These are phyloP conservation scores for Castanospermum australe DNA, from an alignment of 306 rosid genomes.

Conservation along the genomic window DNA sequence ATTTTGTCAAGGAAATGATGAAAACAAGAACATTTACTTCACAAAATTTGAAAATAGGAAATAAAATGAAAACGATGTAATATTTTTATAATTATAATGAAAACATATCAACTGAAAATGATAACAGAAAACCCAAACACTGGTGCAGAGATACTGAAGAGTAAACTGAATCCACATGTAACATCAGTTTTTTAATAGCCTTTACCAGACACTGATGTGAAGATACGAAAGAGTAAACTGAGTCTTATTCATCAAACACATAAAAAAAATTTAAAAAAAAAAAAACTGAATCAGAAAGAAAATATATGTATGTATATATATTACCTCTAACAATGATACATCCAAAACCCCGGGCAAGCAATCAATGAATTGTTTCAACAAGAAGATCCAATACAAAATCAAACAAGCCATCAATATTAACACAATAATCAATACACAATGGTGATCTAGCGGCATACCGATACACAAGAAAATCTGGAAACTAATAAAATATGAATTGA, in stretches of 20 bases:
- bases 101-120: too few species aligned
- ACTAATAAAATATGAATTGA: neutral
- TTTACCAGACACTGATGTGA: neutral
- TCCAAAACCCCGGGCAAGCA: constrained; percentile 24
- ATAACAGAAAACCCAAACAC: too few species aligned
- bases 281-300: constrained; percentile 27
- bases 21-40: too few species aligned
- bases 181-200: neutral
- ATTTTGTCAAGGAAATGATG: too few species aligned
- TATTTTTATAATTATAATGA: too few species aligned
- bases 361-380: constrained; percentile 14
- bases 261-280: too few species aligned
- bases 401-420: constrained; percentile 15
- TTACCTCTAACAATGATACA: constrained; percentile 22
- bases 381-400: constrained; percentile 55
- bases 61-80: too few species aligned
- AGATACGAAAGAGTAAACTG: neutral
- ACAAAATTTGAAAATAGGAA: too few species aligned
- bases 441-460: constrained; percentile 36
- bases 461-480: neutral
- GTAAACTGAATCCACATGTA: neutral
- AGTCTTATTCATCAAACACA: constrained; percentile 33
- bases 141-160: too few species aligned
- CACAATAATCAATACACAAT: constrained; percentile 21
- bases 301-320: neutral